Evolutionary conservation across 345 rosid species (phyloP), one percentile per base, ranked within the genome.

Genomic region (Salix suchowensis): DNA sequence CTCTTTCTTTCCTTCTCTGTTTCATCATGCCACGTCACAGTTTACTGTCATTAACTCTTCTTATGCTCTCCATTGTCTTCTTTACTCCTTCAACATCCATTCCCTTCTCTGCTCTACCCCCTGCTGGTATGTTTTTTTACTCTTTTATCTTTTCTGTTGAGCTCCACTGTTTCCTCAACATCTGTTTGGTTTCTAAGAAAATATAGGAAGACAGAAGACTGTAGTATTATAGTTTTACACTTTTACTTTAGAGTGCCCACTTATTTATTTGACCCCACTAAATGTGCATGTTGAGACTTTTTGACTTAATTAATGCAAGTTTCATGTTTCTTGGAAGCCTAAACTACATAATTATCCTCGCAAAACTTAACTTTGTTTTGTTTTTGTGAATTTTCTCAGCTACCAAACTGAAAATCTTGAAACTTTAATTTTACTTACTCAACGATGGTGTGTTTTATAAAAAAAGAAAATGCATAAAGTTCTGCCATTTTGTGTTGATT

Each of bases 101-200:
- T 73, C 73, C 85, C 50, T 81, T 84, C 77, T 79, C 74, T 65
- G 74, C 87, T 24, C 88, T 75, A 67, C 86, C 87, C n/a, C 77
- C 90, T 67, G 71, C 89, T 75, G 96, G 97, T 89, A 78, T 79
- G 42, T 77, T 66, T 28, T 68, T 34, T 4, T 8, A 24, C 65
- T n/a, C 14, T 40, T 26, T 3, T 55, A n/a, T 9, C 62, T 55
- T n/a, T 9, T n/a, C 28, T 55, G 62, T 55, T 13, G 24, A 37
- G 61, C 10, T n/a, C 21, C 30, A 4, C 4, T 67, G 37, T 30
- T 61, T 42, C 30, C 14, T 48, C 26, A 71, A 42, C 71, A 19
- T 78, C 72, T 80, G 68, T 81, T 79, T 80, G 78, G 76, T 74
- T 81, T 32, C 76, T 32, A 18, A 67, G 77, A 84, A 79, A 85